A percentile compares a stretch with the other conserved stretches of the same genome.
Conservation (phyloP, 441 rosid species). For the Pelargonium citronellum region DNA sequence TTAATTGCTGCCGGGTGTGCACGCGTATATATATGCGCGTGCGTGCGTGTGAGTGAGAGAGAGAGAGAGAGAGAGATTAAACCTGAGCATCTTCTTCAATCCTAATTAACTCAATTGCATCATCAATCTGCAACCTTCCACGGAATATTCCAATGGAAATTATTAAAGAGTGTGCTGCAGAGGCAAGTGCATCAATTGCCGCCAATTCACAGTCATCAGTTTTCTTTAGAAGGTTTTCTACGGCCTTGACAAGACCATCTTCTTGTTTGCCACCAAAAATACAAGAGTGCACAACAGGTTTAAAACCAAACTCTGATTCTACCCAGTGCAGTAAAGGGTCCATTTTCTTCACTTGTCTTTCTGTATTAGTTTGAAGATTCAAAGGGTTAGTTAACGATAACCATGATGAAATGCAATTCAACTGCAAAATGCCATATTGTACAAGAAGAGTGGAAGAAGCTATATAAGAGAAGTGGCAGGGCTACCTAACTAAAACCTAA, state of each 20-base stretch:
- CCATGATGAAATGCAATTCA: not conserved
- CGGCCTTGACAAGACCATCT: slow-evolving; percentile 62
- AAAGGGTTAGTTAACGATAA: not conserved
- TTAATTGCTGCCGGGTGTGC: not conserved
- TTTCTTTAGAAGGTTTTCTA: slow-evolving; percentile 57
- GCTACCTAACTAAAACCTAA: not conserved
- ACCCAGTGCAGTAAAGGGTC: slow-evolving; percentile 90
- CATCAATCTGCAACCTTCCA: slow-evolving; percentile 78
- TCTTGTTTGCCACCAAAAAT: slow-evolving; percentile 89
- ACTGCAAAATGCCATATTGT: not conserved
- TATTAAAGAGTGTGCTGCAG: slow-evolving; percentile 74
- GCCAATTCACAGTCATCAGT: slow-evolving; percentile 81
- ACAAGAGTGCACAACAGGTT: slow-evolving; percentile 71
- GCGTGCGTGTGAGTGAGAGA: not conserved
- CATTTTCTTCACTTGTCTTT: slow-evolving; percentile 68
- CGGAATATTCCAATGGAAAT: slow-evolving; percentile 61
- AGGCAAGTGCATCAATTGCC: slow-evolving; percentile 78
- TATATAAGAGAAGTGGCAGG: not conserved
- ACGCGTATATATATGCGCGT: not conserved
- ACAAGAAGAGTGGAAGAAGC: not conserved
- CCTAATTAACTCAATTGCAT: slow-evolving; percentile 77
- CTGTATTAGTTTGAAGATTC: slow-evolving; percentile 32
- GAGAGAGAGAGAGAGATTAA: not conserved
- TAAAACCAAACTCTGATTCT: slow-evolving; percentile 72
- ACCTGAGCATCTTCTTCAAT: slow-evolving; percentile 99